phyloP scores from a whole-genome alignment of 2,329 filamentous ascomycete genomes.

The Exophiala calicioides region DNA sequence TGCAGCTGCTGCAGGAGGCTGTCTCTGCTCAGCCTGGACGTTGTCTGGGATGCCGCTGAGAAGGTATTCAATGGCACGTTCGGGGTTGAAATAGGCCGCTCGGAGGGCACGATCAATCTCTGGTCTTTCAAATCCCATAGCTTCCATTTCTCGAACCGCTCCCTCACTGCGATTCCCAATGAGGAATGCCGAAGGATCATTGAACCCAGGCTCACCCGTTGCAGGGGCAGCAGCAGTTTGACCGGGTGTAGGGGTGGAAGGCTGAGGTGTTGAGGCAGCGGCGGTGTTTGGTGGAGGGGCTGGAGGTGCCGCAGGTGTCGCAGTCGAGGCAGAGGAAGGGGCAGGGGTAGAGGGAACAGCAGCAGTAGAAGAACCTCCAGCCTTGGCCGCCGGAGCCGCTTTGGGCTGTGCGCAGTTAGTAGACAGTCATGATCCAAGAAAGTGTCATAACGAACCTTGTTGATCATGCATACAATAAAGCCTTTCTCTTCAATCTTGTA shows the following conservation, averaged over 20 bases:
- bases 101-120: constrained; percentile 94
- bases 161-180: constrained; percentile 80
- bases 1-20: constrained; percentile 44
- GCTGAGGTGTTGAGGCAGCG: constrained; percentile 59
- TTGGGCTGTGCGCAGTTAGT: constrained; percentile 63
- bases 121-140: constrained; percentile 88
- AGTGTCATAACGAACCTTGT: constrained; percentile 68
- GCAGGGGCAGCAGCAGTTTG: constrained; percentile 46
- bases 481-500: constrained; percentile 99
- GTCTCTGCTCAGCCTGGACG: constrained; percentile 69
- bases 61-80: constrained; percentile 95
- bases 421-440: neutral
- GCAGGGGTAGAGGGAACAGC: constrained; percentile 54
- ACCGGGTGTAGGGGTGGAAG: constrained; percentile 47
- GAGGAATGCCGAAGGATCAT: constrained; percentile 78
- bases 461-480: constrained; percentile 97
- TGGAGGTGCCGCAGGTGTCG: constrained; percentile 50
- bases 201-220: constrained; percentile 54
- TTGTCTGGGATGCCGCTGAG: constrained; percentile 89
- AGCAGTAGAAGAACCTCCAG: constrained; percentile 57
- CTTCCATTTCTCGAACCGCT: constrained; percentile 89
- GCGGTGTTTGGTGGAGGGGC: constrained; percentile 55
- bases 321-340: constrained; percentile 49
- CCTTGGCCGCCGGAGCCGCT: constrained; percentile 52
- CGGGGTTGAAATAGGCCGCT: constrained; percentile 94